phyloP scores from a whole-genome alignment of 768 basidiomycete species.

The Neoboletus subvelutipes region DNA sequence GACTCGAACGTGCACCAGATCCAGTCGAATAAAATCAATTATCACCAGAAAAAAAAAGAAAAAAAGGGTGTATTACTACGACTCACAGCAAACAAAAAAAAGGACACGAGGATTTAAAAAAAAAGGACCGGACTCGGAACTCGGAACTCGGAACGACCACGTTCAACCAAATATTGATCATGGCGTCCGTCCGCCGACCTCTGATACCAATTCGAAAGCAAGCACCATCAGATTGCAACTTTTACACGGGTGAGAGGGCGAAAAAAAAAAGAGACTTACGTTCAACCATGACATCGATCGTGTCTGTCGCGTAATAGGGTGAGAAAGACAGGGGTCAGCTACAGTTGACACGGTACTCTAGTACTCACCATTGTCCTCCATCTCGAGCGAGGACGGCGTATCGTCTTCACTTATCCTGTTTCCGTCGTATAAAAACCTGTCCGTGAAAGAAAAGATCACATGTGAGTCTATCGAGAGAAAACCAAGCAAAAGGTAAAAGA shows the following conservation, averaged over 20 bases:
- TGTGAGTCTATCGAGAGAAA: too few species aligned
- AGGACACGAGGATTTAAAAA: too few species aligned
- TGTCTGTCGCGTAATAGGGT: conserved; percentile 46
- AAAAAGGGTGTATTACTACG: too few species aligned
- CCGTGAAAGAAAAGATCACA: too few species aligned
- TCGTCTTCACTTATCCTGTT: conserved; percentile 83
- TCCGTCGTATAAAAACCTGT: conserved; percentile 90
- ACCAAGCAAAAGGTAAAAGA: too few species aligned
- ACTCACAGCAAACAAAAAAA: too few species aligned
- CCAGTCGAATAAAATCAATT: too few species aligned
- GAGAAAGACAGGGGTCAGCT: conserved; percentile 5
- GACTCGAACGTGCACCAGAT: too few species aligned
- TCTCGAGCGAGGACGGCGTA: conserved; percentile 79
- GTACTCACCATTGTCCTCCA: conserved; percentile 84
- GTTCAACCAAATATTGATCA: background rate
- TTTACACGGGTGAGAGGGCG: background rate
- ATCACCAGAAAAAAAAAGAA: too few species aligned
- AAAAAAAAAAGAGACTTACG: conserved; percentile 50
- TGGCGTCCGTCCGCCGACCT: conserved; percentile 21
- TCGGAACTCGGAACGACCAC: too few species aligned
- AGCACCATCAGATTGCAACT: background rate
- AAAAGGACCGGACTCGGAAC: too few species aligned
- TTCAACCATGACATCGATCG: conserved; percentile 97
- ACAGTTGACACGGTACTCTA: too few species aligned
- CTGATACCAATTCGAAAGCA: background rate